A percentile compares a stretch with the other conserved stretches of the same genome.
These are phyloP conservation scores for Fragilariopsis cylindrus DNA, from an alignment of 108 stramenopile species.

Conservation along the genomic window DNA sequence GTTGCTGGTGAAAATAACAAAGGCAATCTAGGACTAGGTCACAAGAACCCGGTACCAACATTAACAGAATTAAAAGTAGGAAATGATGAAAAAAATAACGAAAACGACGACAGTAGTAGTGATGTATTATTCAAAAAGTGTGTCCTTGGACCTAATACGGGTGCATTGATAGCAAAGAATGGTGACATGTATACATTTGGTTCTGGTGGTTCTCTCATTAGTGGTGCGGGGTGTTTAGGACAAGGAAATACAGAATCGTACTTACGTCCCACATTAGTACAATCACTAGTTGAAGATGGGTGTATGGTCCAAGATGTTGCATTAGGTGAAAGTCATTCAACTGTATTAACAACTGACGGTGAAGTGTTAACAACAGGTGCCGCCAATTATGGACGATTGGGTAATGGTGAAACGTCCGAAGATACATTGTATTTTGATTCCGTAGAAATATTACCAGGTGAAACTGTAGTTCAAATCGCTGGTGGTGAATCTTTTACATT, in stretches of 20 bases:
- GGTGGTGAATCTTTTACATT: constrained; percentile 79
- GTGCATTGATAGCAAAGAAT: constrained; percentile 54
- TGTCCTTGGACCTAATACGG: constrained; percentile 51
- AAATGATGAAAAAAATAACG: not conserved
- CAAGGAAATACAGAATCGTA: constrained; percentile 65
- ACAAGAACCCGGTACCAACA: constrained; percentile 38
- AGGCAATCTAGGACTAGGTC: constrained; percentile 72
- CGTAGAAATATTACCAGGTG: constrained; percentile 66
- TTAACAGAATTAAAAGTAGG: constrained; percentile 31
- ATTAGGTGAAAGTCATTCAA: constrained; percentile 76
- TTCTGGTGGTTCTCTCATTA: constrained; percentile 61
- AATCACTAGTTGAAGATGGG: constrained; percentile 76
- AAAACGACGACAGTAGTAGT: constrained; percentile 12
- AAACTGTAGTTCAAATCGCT: constrained; percentile 55
- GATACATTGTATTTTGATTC: constrained; percentile 84
- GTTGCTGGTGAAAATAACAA: constrained; percentile 70
- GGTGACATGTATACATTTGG: constrained; percentile 83
- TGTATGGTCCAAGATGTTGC: constrained; percentile 67
- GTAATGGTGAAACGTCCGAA: constrained; percentile 71
- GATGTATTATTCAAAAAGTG: constrained; percentile 31
- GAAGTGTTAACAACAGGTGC: constrained; percentile 81
- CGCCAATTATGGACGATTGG: constrained; percentile 76
- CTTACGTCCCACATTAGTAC: constrained; percentile 63
- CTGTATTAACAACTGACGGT: constrained; percentile 82
- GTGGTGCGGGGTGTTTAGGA: constrained; percentile 73